These are phyloP conservation scores for Yueomyces sinensis DNA, from an alignment of 805 yeast species.

Conservation along the genomic window DNA sequence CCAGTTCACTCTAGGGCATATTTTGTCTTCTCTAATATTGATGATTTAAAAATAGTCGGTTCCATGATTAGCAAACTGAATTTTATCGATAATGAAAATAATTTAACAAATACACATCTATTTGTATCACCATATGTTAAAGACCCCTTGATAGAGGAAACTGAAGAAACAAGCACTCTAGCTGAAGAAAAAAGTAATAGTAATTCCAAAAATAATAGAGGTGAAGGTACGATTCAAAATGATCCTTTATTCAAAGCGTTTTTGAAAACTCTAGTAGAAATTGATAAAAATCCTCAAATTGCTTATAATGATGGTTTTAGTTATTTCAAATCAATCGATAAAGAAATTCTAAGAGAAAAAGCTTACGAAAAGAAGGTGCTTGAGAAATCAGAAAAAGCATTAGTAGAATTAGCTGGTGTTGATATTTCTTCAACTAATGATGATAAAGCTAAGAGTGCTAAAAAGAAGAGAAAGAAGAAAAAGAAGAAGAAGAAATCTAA, in stretches of 20 bases:
- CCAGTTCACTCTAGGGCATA: slow-evolving; percentile 33
- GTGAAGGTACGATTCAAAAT: slow-evolving; percentile 21
- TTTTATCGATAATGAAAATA: slow-evolving; percentile 22
- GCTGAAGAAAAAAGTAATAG: not conserved
- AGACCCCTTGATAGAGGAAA: slow-evolving; percentile 2
- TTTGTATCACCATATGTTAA: slow-evolving; percentile 15
- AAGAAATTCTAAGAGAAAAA: slow-evolving; percentile 14
- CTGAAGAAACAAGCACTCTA: not conserved
- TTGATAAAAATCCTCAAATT: slow-evolving; percentile 10
- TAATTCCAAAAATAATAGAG: slow-evolving; percentile 4
- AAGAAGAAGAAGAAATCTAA: slow-evolving; percentile 7
- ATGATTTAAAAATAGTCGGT: slow-evolving; percentile 21
- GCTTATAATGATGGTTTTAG: slow-evolving; percentile 16
- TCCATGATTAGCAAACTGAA: slow-evolving; percentile 16
- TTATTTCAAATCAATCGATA: slow-evolving; percentile 16
- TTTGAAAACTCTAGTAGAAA: slow-evolving; percentile 15
- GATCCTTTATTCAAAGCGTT: slow-evolving; percentile 22
- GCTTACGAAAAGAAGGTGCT: slow-evolving; percentile 8
- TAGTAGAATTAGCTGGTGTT: slow-evolving; percentile 18
- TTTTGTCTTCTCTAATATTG: slow-evolving; percentile 23
- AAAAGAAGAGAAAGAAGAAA: slow-evolving; percentile 12
- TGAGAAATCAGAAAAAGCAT: slow-evolving; percentile 13
- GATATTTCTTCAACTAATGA: not conserved
- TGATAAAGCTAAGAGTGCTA: slow-evolving; percentile 4
- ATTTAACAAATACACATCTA: slow-evolving; percentile 9